Conservation (phyloP, 1,284 basidiomycete genomes). For the Rhodotorula sp. region DNA sequence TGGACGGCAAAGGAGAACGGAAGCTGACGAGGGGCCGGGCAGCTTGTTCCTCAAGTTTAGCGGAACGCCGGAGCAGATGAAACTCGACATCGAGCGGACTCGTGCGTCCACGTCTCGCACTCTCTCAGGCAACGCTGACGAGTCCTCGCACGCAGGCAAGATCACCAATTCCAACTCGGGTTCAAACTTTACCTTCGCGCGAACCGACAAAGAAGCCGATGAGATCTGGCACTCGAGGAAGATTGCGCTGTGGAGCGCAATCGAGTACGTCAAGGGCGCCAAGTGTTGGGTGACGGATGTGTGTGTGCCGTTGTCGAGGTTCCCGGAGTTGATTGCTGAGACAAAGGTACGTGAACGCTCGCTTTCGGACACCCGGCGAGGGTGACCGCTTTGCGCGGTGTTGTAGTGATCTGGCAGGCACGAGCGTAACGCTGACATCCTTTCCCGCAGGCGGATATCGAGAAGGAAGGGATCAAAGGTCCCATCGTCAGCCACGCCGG, state of each 20-base stretch:
- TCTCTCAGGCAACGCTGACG: background rate
- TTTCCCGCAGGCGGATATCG: slow-evolving; percentile 24
- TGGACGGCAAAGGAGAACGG: no score
- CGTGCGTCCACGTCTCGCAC: slow-evolving; percentile 10
- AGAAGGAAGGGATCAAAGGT: slow-evolving; percentile 31
- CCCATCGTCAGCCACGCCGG: slow-evolving; percentile 43
- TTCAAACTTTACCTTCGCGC: slow-evolving; percentile 67
- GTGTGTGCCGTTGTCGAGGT: slow-evolving; percentile 42
- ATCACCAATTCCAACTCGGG: slow-evolving; percentile 68
- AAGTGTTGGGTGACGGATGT: slow-evolving; percentile 45
- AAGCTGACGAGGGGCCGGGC: background rate
- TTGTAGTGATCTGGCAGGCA: no score
- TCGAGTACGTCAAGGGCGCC: slow-evolving; percentile 37
- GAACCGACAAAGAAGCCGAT: slow-evolving; percentile 64
- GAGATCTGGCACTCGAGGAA: slow-evolving; percentile 84
- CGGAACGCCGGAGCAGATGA: slow-evolving; percentile 59
- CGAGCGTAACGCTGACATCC: no score
- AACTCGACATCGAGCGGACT: slow-evolving; percentile 59
- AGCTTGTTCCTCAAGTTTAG: slow-evolving; percentile 78
- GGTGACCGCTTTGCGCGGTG: no score
- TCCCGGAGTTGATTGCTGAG: slow-evolving; percentile 43
- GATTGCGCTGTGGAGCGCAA: slow-evolving; percentile 39
- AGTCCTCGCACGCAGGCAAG: slow-evolving; percentile 48
- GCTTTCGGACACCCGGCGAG: background rate
- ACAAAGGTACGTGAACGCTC: slow-evolving; percentile 28